Conservation (phyloP, 2,329 filamentous ascomycete species). For the Microsporum canis region DNA sequence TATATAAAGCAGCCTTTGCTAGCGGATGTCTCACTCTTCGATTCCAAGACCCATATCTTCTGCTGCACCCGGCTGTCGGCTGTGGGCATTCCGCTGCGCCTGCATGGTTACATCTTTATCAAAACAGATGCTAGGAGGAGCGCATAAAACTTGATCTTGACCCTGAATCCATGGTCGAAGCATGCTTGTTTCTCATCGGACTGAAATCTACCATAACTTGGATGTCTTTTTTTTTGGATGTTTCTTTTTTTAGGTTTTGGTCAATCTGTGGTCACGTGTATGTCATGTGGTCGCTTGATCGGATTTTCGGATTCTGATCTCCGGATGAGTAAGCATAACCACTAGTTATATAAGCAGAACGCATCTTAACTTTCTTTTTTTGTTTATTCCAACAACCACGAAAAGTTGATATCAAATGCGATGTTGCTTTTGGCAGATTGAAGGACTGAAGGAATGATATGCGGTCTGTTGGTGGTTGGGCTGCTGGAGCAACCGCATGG, state of each 20-base stretch:
- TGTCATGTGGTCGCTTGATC: not conserved
- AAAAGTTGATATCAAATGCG: not conserved
- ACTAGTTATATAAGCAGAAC: not conserved
- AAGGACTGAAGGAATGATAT: not conserved
- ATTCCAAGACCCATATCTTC: not conserved
- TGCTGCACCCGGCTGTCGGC: not conserved
- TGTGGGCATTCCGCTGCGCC: not conserved
- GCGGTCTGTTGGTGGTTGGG: not conserved
- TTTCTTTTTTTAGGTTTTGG: not conserved
- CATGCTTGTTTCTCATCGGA: not conserved
- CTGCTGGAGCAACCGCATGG: not conserved
- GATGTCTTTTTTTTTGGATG: not conserved
- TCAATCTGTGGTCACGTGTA: not conserved
- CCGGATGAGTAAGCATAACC: not conserved
- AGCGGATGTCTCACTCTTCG: not conserved
- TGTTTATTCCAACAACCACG: not conserved
- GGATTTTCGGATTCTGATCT: not conserved
- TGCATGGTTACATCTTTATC: not conserved
- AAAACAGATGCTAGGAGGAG: not conserved
- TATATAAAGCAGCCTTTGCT: conserved; percentile 1
- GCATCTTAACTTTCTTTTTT: not conserved
- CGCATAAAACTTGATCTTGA: not conserved
- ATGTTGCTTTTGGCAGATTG: not conserved
- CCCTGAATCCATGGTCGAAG: not conserved
- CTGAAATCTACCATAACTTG: too few relatives aligned